Evolutionary conservation across 78 protist species (phyloP).

Genomic region (Bodo saltans): DNA sequence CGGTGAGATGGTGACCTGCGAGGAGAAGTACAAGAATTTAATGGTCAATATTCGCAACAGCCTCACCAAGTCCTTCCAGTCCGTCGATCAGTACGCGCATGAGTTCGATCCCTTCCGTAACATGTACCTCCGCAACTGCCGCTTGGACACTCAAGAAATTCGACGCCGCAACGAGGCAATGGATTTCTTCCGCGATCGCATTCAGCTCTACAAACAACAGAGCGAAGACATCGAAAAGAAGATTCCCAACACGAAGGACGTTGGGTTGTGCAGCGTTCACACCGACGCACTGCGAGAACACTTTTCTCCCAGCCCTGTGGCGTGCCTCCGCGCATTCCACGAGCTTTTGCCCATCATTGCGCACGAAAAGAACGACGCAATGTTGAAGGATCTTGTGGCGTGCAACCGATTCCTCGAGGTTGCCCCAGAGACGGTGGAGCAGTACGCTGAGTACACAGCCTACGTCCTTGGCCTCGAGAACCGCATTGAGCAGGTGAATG

Average conservation of each 20-base stretch:
- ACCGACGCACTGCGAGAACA: neutral
- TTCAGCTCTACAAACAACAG: neutral
- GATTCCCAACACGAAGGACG: neutral
- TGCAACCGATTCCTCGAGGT: neutral
- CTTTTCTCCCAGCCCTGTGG: conserved; percentile 20
- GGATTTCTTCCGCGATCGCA: neutral
- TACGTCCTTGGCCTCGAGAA: neutral
- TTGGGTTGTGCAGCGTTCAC: conserved; percentile 20
- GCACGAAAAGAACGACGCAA: neutral
- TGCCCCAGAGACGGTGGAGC: conserved; percentile 23
- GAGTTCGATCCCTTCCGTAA: conserved; percentile 33
- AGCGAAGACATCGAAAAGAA: neutral
- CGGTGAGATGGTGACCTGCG: neutral
- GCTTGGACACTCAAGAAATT: neutral
- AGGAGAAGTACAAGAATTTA: neutral
- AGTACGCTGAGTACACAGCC: conserved; percentile 1
- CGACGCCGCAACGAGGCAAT: neutral
- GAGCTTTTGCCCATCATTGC: conserved; percentile 43
- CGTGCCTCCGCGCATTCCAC: conserved; percentile 23
- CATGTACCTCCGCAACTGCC: conserved; percentile 10
- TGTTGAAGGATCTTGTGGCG: neutral
- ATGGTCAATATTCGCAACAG: neutral
- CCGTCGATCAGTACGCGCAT: conserved; percentile 14
- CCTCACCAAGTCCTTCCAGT: neutral
- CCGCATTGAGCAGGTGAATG: neutral